These are phyloP conservation scores for Apiospora phragmitis DNA, from an alignment of 2,329 filamentous ascomycete species.

Conservation along the genomic window DNA sequence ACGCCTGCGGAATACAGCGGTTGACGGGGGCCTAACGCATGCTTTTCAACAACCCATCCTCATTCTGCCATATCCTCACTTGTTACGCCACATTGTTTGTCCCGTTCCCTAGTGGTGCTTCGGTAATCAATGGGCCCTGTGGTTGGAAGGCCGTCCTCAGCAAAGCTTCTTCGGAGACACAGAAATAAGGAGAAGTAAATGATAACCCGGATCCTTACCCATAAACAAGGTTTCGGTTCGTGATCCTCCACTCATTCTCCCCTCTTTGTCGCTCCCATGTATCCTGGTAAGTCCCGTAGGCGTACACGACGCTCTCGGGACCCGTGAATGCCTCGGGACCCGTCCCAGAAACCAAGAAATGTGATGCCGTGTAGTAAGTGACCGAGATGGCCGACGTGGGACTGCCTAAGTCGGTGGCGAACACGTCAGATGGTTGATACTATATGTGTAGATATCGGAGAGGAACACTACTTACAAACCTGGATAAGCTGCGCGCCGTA, in stretches of 20 bases:
- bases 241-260: conserved; percentile 1
- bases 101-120: not conserved
- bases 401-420: not conserved
- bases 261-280: not conserved
- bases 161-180: not conserved
- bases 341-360: not conserved
- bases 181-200: too few relatives aligned
- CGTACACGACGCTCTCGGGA: not conserved
- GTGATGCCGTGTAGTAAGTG: not conserved
- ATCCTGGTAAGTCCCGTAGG: not conserved
- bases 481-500: not conserved
- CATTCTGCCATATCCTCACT: not conserved
- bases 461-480: not conserved
- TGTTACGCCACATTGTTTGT: not conserved
- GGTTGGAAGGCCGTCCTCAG: not conserved
- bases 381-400: conserved; percentile 8
- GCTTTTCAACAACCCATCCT: not conserved
- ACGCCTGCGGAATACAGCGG: not conserved
- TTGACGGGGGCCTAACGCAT: not conserved
- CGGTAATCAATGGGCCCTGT: not conserved
- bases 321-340: not conserved
- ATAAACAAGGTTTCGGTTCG: conserved; percentile 2
- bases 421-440: not conserved
- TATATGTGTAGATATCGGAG: not conserved
- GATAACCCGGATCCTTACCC: not conserved